Evolutionary conservation across 495 filamentous ascomycete genomes (phyloP).

Genomic region (Durotheca rogersii): DNA sequence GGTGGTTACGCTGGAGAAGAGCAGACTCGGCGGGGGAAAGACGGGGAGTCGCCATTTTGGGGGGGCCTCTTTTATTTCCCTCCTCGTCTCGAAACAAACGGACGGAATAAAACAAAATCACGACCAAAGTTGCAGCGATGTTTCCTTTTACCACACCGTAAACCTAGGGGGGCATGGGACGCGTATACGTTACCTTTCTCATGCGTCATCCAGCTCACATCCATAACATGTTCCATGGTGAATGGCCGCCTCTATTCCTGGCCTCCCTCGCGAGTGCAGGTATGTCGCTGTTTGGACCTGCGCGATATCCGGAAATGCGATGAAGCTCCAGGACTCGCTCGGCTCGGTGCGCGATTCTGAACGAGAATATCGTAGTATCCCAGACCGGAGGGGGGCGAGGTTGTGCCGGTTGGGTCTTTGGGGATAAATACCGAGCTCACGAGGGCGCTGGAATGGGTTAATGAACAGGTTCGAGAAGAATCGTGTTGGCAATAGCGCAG

Average conservation of each 20-base stretch:
- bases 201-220: constrained; percentile 67
- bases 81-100: too few relatives aligned
- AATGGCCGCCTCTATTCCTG: constrained; percentile 1
- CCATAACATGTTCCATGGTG: constrained; percentile 65
- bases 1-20: neutral
- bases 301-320: neutral
- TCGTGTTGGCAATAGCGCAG: constrained; percentile 3
- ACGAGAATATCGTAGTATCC: constrained; percentile 9
- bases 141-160: too few relatives aligned
- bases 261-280: neutral
- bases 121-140: too few relatives aligned
- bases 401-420: constrained; percentile 20
- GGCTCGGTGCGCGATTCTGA: constrained; percentile 2
- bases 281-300: constrained; percentile 1
- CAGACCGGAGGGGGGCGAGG: too few relatives aligned
- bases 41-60: too few relatives aligned
- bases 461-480: constrained; percentile 9
- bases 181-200: constrained; percentile 47
- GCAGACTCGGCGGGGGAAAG: neutral
- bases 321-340: constrained; percentile 1
- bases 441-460: constrained; percentile 15
- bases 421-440: constrained; percentile 20
- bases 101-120: too few relatives aligned
- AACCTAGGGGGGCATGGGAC: too few relatives aligned
- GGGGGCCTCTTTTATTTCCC: too few relatives aligned